Evolutionary conservation across 2,329 filamentous ascomycete genomes (phyloP), one percentile per base, ranked within the genome.

Genomic region (Ceratocystis eucalypticola): DNA sequence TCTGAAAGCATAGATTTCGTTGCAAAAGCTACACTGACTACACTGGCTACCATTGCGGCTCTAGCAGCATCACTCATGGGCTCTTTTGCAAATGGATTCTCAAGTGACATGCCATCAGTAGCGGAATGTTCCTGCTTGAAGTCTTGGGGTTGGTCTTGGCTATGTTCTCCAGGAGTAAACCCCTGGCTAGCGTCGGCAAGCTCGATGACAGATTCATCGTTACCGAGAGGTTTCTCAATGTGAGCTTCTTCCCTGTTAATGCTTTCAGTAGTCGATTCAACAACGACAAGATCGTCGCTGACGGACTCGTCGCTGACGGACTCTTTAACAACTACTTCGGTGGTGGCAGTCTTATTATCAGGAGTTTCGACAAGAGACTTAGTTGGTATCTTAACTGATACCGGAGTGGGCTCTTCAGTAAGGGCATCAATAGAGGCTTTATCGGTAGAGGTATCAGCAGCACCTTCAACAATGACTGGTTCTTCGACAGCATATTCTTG

Each of bases 31-130:
- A 66, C 50, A 62, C 61, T 66, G 41, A 66, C 67, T 25, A 66
- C 61, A 62, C 61, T 66, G 41, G 61, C 67, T 17, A 68, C 67
- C 53, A 68, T 65, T 17, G 67, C 65, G 44, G 67, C 67, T 45
- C 67, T 55, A 30, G 67, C 67, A 41, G 65, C 65, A 41, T 41
- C 37, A 41, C 37, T 41, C 12, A 68, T 25, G 22, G 61, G 28
- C 22, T 61, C 67, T 17, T 45, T 33, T 5, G 63, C 17, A 7
- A 22, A 20, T 17, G 30, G 22, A 25, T 25, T 30, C 3, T 45
- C 37, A 22, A 12, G 15, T 8, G 8, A 33, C 10, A 7, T 22
- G 20, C 8, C 8, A 20, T 28, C 8, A 1, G 8, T 8, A 15
- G 44, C 17, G 20, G 28, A n/a, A 10, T n/a, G 17, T 5, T 20